Evolutionary conservation across 257 asterid species (phyloP).

Genomic region (Solanum clarkiae): DNA sequence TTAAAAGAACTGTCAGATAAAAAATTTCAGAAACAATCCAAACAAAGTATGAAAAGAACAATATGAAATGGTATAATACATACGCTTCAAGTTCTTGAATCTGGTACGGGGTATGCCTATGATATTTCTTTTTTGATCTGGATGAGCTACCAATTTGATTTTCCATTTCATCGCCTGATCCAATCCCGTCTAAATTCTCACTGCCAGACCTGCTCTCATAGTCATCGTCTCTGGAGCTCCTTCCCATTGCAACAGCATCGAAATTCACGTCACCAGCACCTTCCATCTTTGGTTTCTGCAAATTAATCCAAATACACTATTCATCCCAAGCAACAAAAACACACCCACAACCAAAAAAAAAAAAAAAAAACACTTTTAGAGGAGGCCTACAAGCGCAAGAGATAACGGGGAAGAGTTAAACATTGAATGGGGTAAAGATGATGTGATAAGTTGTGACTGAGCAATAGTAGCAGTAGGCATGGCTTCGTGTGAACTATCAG

Average conservation of each 20-base stretch:
- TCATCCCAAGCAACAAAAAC: not conserved
- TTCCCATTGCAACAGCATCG: slow-evolving; percentile 21
- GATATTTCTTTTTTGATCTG: slow-evolving; percentile 37
- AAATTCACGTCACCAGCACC: slow-evolving; percentile 41
- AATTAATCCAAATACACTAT: not conserved
- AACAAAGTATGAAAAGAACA: not conserved
- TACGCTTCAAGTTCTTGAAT: slow-evolving; percentile 85
- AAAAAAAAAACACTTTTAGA: not conserved
- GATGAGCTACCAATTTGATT: slow-evolving; percentile 24
- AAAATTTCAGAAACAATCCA: not conserved
- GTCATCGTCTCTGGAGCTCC: slow-evolving; percentile 36
- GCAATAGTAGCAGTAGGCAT: slow-evolving; percentile 25
- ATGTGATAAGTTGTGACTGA: slow-evolving; percentile 25
- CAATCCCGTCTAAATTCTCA: slow-evolving; percentile 48
- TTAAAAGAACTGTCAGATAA: slow-evolving; percentile 46
- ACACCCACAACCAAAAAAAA: not conserved
- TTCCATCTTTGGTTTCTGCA: slow-evolving; percentile 72
- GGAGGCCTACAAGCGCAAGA: slow-evolving; percentile 38
- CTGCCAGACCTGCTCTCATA: slow-evolving; percentile 56
- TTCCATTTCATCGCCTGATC: slow-evolving; percentile 57
- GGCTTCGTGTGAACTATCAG: slow-evolving; percentile 25
- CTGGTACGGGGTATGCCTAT: slow-evolving; percentile 60
- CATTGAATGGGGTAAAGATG: slow-evolving; percentile 29
- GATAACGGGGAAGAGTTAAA: slow-evolving; percentile 35
- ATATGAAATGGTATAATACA: not conserved